Evolutionary conservation across 352 stramenopile species (phyloP).

Genomic region (Pythium phragmiticola): DNA sequence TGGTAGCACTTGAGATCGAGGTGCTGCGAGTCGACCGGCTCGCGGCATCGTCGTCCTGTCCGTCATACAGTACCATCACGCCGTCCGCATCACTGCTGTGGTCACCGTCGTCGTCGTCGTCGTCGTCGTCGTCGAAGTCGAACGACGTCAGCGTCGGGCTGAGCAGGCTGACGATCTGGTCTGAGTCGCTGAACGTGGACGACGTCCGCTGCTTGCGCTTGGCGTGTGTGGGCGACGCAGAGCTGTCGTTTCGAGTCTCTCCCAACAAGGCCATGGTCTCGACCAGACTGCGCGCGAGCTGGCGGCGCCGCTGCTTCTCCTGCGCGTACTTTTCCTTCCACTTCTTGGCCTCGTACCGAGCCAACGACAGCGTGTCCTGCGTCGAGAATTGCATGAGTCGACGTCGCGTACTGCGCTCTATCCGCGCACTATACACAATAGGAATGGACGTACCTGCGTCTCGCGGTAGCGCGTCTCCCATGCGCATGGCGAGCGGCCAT

Average conservation of each 20-base stretch:
- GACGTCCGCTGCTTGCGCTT: constrained; percentile 34
- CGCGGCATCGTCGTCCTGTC: neutral
- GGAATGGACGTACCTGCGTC: constrained; percentile 18
- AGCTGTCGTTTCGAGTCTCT: neutral
- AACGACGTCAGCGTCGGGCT: constrained; percentile 85
- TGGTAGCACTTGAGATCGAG: neutral
- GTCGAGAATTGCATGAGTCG: constrained; percentile 9
- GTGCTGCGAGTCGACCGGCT: neutral
- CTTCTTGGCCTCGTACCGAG: constrained; percentile 62
- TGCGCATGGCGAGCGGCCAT: constrained; percentile 19
- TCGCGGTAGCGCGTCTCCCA: constrained; percentile 25
- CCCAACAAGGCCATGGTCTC: constrained; percentile 57
- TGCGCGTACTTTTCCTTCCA: constrained; percentile 83
- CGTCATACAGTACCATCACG: neutral
- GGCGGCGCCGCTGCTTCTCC: constrained; percentile 67
- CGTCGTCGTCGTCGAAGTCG: constrained; percentile 80
- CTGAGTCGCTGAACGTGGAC: constrained; percentile 42
- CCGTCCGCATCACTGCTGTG: constrained; percentile 7
- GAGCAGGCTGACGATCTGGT: constrained; percentile 65
- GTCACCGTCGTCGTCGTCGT: constrained; percentile 34
- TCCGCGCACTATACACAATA: neutral
- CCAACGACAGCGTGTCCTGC: constrained; percentile 63
- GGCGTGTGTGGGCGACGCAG: neutral
- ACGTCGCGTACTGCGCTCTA: neutral
- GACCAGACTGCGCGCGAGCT: constrained; percentile 61